Base-by-base conservation (phyloP, 106 monocot species). In the Dendrobium nobile region DNA sequence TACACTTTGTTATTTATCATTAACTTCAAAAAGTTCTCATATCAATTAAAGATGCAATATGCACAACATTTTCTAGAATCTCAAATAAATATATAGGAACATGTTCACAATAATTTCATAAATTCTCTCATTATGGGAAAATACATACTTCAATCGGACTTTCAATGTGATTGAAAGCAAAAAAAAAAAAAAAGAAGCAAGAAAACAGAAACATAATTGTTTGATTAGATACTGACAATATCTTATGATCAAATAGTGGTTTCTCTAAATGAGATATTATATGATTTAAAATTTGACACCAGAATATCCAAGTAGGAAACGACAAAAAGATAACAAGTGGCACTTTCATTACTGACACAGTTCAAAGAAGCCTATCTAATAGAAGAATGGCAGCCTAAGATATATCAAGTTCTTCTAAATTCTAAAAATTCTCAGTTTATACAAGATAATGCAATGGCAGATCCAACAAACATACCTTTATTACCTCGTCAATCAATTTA, bases 401-500 rank as follows among this genome's bases (percentile, higher is more conserved):
- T 40, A 40, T 40, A 16, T 51, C 72, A 10, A 33, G 40, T 40
- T 65, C 64, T 33, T 7, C 31, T 68, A 42, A 75, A 1, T 41
- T 75, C 43, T 44, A 75, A 2, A 75, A 41, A 44, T 44, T 7
- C 4, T 44, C 17, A 75, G 26, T 51, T 51, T 28, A 26, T 51
- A 26, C 28, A 77, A 0, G 11, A 28, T 42, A 77, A 77, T 26
- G 24, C 8, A n/a, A 44, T 40, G 78, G 72, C 26, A 13, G 31
- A 16, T 51, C 51, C 3, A 51, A 13, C 13, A 51, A 3, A 44
- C 70, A 79, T 26, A 98, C 98, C 94, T 98, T 98, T 54, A 98
- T 56, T 56, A 95, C 98, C 82, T 98, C 95, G 87, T 98, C 98
- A 84, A 98, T 91, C 82, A 98, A 83, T 67, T 84, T 84, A 27